phyloP scores from a whole-genome alignment of 352 stramenopile genomes.

The Thalassiosira hispida region DNA sequence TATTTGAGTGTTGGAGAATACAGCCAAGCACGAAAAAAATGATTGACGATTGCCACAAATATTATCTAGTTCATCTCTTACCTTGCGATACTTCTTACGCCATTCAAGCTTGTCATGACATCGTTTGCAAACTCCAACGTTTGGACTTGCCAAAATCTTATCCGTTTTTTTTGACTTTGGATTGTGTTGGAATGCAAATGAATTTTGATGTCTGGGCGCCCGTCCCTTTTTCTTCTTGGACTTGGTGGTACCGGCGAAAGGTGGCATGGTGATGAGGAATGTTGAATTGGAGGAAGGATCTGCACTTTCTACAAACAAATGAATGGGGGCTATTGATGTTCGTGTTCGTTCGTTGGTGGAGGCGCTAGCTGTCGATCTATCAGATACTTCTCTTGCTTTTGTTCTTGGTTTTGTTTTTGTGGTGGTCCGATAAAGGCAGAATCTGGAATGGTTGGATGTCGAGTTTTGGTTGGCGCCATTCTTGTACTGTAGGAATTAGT shows the following conservation, averaged over 20 bases:
- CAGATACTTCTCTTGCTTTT: too few relatives aligned
- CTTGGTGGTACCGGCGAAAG: slow-evolving; percentile 7
- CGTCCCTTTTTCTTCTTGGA: slow-evolving; percentile 82
- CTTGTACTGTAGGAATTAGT: too few relatives aligned
- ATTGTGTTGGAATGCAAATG: slow-evolving; percentile 97
- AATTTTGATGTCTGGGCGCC: slow-evolving; percentile 95
- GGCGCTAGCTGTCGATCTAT: too few relatives aligned
- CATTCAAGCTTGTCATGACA: slow-evolving; percentile 97
- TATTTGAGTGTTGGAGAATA: neutral
- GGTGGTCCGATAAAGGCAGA: too few relatives aligned
- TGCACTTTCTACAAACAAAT: too few relatives aligned
- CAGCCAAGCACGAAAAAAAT: neutral
- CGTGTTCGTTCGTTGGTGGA: too few relatives aligned
- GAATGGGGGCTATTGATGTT: too few relatives aligned
- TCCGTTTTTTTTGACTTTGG: slow-evolving; percentile 97
- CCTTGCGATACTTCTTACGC: slow-evolving; percentile 98
- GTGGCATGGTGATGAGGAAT: slow-evolving; percentile 41
- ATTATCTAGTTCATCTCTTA: slow-evolving; percentile 3
- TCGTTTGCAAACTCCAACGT: slow-evolving; percentile 91
- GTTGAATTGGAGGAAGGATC: too few relatives aligned
- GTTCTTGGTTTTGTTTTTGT: too few relatives aligned
- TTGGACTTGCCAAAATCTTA: slow-evolving; percentile 90
- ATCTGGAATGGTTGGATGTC: too few relatives aligned
- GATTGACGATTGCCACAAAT: neutral
- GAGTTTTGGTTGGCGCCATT: too few relatives aligned